phyloP scores from a whole-genome alignment of 2,329 filamentous ascomycete species.

The Albophoma yamanashiensis region DNA sequence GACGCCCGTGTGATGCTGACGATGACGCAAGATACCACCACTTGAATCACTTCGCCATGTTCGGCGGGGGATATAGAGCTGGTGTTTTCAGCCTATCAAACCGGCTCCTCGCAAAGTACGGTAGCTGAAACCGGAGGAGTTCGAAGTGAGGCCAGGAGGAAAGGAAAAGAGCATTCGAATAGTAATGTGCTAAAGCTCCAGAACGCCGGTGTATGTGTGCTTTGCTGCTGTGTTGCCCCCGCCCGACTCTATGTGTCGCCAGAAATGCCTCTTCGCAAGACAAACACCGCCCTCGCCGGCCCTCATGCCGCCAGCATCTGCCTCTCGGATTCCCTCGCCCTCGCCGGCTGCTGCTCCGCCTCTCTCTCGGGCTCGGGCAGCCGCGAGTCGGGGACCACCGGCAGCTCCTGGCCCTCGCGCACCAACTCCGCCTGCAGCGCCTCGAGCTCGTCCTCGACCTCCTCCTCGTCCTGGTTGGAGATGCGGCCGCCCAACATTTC shows the following conservation, averaged over 20 bases:
- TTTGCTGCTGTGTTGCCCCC: slow-evolving; percentile 3
- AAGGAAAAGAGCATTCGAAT: neutral
- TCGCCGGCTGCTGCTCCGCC: slow-evolving; percentile 5
- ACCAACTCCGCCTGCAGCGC: slow-evolving; percentile 50
- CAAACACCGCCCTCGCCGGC: neutral
- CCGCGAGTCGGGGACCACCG: slow-evolving; percentile 20
- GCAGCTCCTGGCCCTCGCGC: slow-evolving; percentile 13
- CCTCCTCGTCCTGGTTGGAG: slow-evolving; percentile 91
- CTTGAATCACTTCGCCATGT: slow-evolving; percentile 78
- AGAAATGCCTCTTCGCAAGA: neutral
- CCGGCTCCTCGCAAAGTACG: slow-evolving; percentile 63
- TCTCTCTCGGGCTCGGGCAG: slow-evolving; percentile 16
- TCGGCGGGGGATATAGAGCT: slow-evolving; percentile 66
- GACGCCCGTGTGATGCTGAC: slow-evolving; percentile 6
- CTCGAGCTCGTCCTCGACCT: slow-evolving; percentile 91
- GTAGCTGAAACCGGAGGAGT: slow-evolving; percentile 8
- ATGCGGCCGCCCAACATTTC: slow-evolving; percentile 83
- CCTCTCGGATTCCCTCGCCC: slow-evolving; percentile 19
- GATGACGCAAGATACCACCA: slow-evolving; percentile 61
- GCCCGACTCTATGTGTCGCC: slow-evolving; percentile 2
- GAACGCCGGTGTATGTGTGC: slow-evolving; percentile 12
- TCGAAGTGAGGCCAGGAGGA: no score
- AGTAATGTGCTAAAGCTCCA: slow-evolving; percentile 6
- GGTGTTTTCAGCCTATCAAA: slow-evolving; percentile 75
- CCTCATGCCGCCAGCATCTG: slow-evolving; percentile 27